phyloP scores from a whole-genome alignment of 371 early-diverging fungal species.

The Blakeslea trispora region DNA sequence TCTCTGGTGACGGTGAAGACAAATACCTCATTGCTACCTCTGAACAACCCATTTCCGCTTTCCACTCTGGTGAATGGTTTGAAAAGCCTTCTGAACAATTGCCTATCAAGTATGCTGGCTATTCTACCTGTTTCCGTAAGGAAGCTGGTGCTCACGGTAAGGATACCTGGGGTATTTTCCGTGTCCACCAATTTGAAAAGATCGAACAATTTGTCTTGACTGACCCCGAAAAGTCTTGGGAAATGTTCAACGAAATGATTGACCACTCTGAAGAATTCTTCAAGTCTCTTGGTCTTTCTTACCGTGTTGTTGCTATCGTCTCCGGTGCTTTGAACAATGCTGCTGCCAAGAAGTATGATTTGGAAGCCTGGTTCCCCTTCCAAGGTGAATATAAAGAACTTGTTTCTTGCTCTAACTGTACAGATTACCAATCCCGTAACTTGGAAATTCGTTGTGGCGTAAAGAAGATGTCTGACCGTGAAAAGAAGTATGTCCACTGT shows the following conservation, averaged over 20 bases:
- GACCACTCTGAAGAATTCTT: constrained; percentile 94
- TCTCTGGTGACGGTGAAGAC: constrained; percentile 88
- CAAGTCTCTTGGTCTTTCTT: constrained; percentile 93
- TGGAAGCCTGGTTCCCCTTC: constrained; percentile 99
- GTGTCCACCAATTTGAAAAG: constrained; percentile 99
- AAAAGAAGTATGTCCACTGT: constrained; percentile 98
- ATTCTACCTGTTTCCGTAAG: constrained; percentile 99
- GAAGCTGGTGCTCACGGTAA: constrained; percentile 99
- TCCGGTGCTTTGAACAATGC: constrained; percentile 99
- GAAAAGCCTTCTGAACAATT: constrained; percentile 88
- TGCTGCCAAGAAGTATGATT: constrained; percentile 99
- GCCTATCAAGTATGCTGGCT: constrained; percentile 97
- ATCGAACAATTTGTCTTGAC: constrained; percentile 99
- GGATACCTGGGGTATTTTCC: constrained; percentile 99
- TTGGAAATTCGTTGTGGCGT: constrained; percentile 98
- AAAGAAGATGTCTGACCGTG: constrained; percentile 95
- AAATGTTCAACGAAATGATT: constrained; percentile 98
- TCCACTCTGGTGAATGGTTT: constrained; percentile 97
- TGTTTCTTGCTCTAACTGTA: constrained; percentile 99
- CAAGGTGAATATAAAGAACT: constrained; percentile 99
- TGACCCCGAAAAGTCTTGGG: constrained; percentile 97
- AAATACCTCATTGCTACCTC: constrained; percentile 99
- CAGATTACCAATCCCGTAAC: constrained; percentile 96
- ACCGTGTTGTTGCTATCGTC: constrained; percentile 94
- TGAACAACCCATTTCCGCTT: constrained; percentile 99